Base-by-base conservation (phyloP, 2,329 filamentous ascomycete genomes). In the Claviceps monticola region DNA sequence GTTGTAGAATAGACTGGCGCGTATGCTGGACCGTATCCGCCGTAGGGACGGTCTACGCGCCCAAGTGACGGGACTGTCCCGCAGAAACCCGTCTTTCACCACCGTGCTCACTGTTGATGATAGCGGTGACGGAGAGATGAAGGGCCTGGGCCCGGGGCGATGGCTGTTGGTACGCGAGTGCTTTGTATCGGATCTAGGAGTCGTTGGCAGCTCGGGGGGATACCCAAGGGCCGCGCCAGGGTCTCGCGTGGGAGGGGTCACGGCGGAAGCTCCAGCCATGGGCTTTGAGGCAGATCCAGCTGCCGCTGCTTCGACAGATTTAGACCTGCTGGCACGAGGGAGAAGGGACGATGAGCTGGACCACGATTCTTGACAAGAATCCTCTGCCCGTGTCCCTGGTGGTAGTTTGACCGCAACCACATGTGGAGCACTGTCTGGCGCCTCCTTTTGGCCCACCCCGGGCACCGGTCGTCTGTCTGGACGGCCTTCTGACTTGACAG, bases 61-160 rank as follows among this genome's bases (percentile, higher is more conserved):
- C 19, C 67, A 58, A 0, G 69, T 62, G 36, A 62, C 64, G 26
- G 72, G 69, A 16, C 72, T 66, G 36, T 71, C 69, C 11, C 74
- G 67, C 2, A 78, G 66, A 34, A 80, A 68, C 11, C 71, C 75
- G 56, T 81, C 78, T 43, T 76, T 74, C 44, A 82, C 74, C 0
- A 78, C 76, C 0, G 75, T 75, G 17, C 71, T 78, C 39, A 82
- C 74, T 1, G 78, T 80, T 0, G 77, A 79, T 1, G 77, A 79
- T 37, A 81, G 69, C 0, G 78, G 78, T 0, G 78, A 80, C 11
- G 78, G 78, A 2, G 77, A 80, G 54, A 80, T 78, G 39, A 81
- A 72, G 2, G 73, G 70, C 36, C 72, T 72, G 29, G 71, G 55
- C 58, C 65, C 56, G 39, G n/a, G 44, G 58, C 63, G 55, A 60